Evolutionary conservation across 2,329 filamentous ascomycete species (phyloP).

Genomic region (Coccinonectria pachysandricola): DNA sequence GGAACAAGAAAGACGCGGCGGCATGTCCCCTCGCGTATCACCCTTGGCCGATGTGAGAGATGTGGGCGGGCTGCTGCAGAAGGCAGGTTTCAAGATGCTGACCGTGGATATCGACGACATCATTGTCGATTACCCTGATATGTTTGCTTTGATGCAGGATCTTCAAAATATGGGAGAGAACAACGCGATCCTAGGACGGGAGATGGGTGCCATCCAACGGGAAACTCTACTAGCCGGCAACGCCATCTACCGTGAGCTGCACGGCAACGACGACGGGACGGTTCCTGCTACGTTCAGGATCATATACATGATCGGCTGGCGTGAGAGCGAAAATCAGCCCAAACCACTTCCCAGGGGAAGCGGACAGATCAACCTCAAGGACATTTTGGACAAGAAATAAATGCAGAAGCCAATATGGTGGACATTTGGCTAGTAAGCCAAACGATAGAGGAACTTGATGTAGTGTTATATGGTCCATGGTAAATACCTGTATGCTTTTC

Average conservation of each 20-base stretch:
- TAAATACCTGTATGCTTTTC: too few species aligned
- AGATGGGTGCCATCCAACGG: conserved; percentile 64
- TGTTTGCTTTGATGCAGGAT: conserved; percentile 85
- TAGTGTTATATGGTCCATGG: too few species aligned
- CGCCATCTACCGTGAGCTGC: conserved; percentile 77
- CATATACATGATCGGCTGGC: conserved; percentile 99
- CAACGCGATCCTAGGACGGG: conserved; percentile 78
- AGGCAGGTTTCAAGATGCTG: conserved; percentile 86
- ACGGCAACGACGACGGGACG: conserved; percentile 68
- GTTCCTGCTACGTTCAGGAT: conserved; percentile 88
- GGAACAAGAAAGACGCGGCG: conserved; percentile 82
- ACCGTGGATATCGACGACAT: conserved; percentile 98
- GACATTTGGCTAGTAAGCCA: conserved; percentile 4
- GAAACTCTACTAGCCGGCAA: conserved; percentile 84
- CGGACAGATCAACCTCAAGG: conserved; percentile 79
- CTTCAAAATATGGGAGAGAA: conserved; percentile 93
- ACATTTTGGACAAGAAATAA: conserved; percentile 50
- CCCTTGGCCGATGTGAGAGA: conserved; percentile 88
- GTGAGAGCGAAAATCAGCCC: conserved; percentile 67
- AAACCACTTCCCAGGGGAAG: conserved; percentile 75
- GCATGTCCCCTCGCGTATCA: conserved; percentile 81
- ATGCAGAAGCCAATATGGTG: too few species aligned
- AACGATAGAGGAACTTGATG: too few species aligned
- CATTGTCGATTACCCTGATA: conserved; percentile 85
- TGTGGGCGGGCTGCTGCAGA: conserved; percentile 75